Evolutionary conservation across 345 rosid genomes (phyloP), one percentile per base, ranked within the genome.

Genomic region (Aurinia saxatilis): DNA sequence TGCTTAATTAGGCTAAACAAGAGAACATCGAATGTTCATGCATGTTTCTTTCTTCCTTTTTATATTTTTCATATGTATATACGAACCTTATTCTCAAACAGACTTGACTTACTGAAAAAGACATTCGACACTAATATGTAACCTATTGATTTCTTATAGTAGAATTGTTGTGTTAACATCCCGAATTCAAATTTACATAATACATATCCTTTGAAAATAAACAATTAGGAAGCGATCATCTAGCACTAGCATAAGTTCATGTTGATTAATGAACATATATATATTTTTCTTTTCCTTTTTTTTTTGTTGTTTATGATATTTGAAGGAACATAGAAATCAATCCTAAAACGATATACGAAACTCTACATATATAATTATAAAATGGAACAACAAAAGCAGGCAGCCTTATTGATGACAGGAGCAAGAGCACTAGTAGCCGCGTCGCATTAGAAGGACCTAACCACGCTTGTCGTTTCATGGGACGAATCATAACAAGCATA

Each of bases 401-500:
- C 38, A 57, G 52, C 33, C 21, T 54, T 53, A 55, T 15, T 46
- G 60, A 50, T 49, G 65, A 64, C 60, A 48, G 35, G 46, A 63
- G 17, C 27, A 56, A 57, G 49, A 41, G 60, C 75, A 71, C 61
- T 57, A 50, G 75, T 64, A 34, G 75, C 70, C 75, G 70, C 75
- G 70, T 71, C 75, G 65, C 75, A 57, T 36, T 50, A 19, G 60
- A 64, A 57, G 57, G 70, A 64, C 75, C 70, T 71, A 71, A 71
- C 70, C 19, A 50, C 56, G 60, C 65, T 64, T 71, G 75, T 71
- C 75, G 70, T 71, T 64, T 63, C 70, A 64, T 64, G 55, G 41
- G 66, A 64, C 75, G 34, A 71, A 41, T 63, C 53, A 71, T 60
- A 49, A 45, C 48, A 10, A 49, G 1, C 42, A 19, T 54, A 21